phyloP scores from a whole-genome alignment of 2,329 filamentous ascomycete genomes.

The Fusarium secorum region DNA sequence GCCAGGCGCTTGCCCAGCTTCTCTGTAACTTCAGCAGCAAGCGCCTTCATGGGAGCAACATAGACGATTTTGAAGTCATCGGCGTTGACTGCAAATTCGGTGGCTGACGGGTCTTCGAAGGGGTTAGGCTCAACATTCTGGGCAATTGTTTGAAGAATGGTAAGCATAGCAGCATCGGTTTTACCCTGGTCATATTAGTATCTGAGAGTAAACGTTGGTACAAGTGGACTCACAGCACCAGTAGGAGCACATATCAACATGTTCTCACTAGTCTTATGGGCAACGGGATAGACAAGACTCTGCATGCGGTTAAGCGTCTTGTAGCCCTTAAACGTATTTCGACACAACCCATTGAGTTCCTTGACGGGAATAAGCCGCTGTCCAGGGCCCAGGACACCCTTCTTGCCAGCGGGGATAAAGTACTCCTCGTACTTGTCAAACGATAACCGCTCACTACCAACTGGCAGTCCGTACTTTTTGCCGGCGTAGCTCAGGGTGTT shows the following conservation, averaged over 20 bases:
- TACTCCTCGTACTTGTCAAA: slow-evolving; percentile 88
- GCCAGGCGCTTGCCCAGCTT: slow-evolving; percentile 91
- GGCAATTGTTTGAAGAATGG: slow-evolving; percentile 87
- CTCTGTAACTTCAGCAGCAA: slow-evolving; percentile 94
- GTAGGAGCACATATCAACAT: slow-evolving; percentile 99
- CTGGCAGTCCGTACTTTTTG: slow-evolving; percentile 81
- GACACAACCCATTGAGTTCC: slow-evolving; percentile 88
- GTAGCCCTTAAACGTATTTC: slow-evolving; percentile 93
- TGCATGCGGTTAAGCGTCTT: slow-evolving; percentile 97
- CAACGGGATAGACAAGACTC: slow-evolving; percentile 92
- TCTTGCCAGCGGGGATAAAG: slow-evolving; percentile 80
- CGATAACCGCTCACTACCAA: slow-evolving; percentile 75
- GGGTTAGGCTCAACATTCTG: slow-evolving; percentile 86
- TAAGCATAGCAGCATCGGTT: slow-evolving; percentile 97
- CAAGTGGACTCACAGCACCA: slow-evolving; percentile 72
- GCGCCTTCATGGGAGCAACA: slow-evolving; percentile 97
- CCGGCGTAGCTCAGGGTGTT: slow-evolving; percentile 85
- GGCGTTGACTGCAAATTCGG: slow-evolving; percentile 80
- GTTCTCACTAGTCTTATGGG: slow-evolving; percentile 95
- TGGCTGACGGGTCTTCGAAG: slow-evolving; percentile 73
- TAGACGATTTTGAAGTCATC: slow-evolving; percentile 99
- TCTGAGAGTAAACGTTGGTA: background rate
- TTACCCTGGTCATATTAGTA: slow-evolving; percentile 69
- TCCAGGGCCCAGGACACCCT: slow-evolving; percentile 75
- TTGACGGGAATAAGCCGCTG: slow-evolving; percentile 80